These are phyloP conservation scores for Handroanthus guayacan DNA, from an alignment of 257 asterid genomes.

Conservation along the genomic window DNA sequence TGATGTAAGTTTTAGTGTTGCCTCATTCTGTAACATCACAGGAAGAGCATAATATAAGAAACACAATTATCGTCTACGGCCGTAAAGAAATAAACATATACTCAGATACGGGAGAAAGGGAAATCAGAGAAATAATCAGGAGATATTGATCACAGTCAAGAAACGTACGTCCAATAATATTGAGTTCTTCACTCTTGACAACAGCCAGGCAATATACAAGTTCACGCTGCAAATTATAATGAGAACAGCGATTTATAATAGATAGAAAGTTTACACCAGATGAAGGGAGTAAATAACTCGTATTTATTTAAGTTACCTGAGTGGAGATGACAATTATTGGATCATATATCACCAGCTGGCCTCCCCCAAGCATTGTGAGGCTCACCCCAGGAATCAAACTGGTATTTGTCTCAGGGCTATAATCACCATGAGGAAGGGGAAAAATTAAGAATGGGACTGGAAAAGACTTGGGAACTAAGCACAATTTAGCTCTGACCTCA, in stretches of 20 bases:
- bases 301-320: constrained; percentile 47
- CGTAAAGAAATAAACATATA: constrained; percentile 11
- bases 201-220: constrained; percentile 79
- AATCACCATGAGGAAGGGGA: constrained; percentile 29
- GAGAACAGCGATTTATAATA: constrained; percentile 2
- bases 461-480: constrained; percentile 28
- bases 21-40: not conserved
- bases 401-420: constrained; percentile 66
- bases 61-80: not conserved
- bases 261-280: constrained; percentile 15
- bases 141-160: constrained; percentile 16
- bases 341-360: constrained; percentile 65
- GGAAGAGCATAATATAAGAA: not conserved
- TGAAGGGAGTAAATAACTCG: constrained; percentile 14
- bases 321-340: constrained; percentile 77
- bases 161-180: constrained; percentile 84
- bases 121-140: constrained; percentile 15
- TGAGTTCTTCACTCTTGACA: constrained; percentile 76
- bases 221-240: constrained; percentile 57
- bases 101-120: not conserved
- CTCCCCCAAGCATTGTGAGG: constrained; percentile 80
- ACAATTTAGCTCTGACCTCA: constrained; percentile 60
- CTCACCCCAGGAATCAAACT: constrained; percentile 80
- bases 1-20: not conserved
- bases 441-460: not conserved